Conservation (phyloP, 352 stramenopile genomes). For the Phytophthora capsici region DNA sequence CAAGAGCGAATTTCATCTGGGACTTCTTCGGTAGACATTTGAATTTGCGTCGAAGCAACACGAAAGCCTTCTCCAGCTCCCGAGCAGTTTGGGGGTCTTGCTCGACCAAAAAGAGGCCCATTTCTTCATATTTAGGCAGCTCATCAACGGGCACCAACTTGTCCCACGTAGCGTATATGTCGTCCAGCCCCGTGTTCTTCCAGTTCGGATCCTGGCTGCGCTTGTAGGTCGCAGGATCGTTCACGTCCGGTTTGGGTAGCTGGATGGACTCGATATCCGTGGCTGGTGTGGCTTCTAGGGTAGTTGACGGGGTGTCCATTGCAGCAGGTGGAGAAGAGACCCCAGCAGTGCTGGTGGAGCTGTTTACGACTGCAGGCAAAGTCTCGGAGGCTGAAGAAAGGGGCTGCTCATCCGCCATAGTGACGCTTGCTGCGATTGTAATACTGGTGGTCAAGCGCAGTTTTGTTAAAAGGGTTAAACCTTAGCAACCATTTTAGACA, state of each 20-base stretch:
- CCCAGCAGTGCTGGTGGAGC: background rate
- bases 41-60: conserved; percentile 83
- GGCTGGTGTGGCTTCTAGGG: background rate
- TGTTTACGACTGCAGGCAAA: conserved; percentile 4
- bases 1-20: conserved; percentile 90
- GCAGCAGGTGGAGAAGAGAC: background rate
- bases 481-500: no score
- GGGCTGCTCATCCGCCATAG: conserved; percentile 31
- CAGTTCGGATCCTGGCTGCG: conserved; percentile 76
- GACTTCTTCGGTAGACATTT: conserved; percentile 93
- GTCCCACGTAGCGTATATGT: conserved; percentile 90
- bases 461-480: conserved; percentile 3
- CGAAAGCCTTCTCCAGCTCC: conserved; percentile 87
- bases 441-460: conserved; percentile 18
- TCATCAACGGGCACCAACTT: conserved; percentile 76
- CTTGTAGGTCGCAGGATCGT: conserved; percentile 89
- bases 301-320: background rate
- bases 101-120: conserved; percentile 82
- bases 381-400: background rate
- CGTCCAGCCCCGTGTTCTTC: conserved; percentile 86
- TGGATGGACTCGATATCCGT: conserved; percentile 43
- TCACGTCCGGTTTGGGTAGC: conserved; percentile 47
- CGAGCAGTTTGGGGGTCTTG: conserved; percentile 76
- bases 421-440: background rate
- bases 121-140: conserved; percentile 76